Evolutionary conservation across 768 basidiomycete species (phyloP).

Genomic region (Naganishia randhawae): DNA sequence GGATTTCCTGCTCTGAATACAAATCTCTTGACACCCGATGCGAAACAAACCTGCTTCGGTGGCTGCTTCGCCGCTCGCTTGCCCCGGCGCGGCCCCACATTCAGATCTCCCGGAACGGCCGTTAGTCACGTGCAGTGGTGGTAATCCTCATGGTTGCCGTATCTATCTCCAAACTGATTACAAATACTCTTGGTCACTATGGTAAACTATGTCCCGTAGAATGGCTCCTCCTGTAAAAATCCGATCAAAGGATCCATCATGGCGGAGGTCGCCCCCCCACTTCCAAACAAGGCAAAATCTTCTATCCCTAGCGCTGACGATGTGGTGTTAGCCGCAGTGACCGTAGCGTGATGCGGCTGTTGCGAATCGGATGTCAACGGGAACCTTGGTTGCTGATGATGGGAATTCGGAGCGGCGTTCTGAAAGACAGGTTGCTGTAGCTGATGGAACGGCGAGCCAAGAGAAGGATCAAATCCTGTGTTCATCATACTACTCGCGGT

Average conservation of each 20-base stretch:
- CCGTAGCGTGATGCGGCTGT: background rate
- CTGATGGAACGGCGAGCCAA: constrained; percentile 11
- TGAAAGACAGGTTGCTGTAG: constrained; percentile 14
- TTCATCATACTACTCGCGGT: constrained; percentile 1
- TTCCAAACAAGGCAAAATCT: constrained; percentile 11
- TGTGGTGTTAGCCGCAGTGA: background rate
- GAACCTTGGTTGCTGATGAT: background rate
- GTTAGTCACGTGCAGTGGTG: background rate
- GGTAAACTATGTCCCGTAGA: background rate
- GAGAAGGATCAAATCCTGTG: constrained; percentile 15
- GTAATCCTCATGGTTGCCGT: background rate
- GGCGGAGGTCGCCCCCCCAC: constrained; percentile 3
- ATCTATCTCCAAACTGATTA: background rate
- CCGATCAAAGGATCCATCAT: constrained; percentile 20
- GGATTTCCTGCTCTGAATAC: too few relatives aligned
- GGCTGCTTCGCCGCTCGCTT: too few relatives aligned
- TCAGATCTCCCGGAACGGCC: background rate
- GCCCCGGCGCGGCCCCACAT: background rate
- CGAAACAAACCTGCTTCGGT: too few relatives aligned
- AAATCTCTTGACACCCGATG: too few relatives aligned
- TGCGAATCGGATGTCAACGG: background rate
- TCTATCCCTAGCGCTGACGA: background rate
- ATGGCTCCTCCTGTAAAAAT: constrained; percentile 18
- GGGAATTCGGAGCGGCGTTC: background rate
- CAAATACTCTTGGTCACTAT: background rate